Base-by-base conservation (phyloP, 139 green algal genomes). In the Chlorella sp. region DNA sequence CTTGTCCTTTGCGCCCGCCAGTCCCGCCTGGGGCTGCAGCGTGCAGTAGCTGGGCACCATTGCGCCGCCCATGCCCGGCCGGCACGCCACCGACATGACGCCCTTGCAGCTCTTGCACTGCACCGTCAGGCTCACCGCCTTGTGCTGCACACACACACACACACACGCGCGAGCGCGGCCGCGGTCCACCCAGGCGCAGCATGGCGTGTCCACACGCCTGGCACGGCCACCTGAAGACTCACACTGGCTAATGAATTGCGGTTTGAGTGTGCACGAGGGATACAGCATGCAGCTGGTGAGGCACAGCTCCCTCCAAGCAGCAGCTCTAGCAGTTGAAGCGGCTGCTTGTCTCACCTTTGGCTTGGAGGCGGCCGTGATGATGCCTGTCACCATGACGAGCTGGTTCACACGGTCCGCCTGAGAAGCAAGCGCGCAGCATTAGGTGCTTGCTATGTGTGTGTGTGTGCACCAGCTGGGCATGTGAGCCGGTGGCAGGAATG, bases 301-400 rank as follows among this genome's bases (percentile, higher is more conserved):
- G n/a, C n/a, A n/a, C n/a, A n/a, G n/a, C n/a, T n/a, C n/a, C n/a
- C n/a, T n/a, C 14, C 49, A 59, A 59, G 49, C 49, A 59, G 49
- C 49, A 59, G 49, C 49, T 59, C 17, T 59, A 59, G 49, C 35
- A 63, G 20, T 22, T 20, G 10, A 31, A 76, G 36, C 26, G n/a
- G n/a, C n/a, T n/a, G n/a, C n/a, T n/a, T n/a, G 42, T 23, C 71
- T 26, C 36, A 89, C 84, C 85, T 90, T 97, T 34, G 92, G 88
- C 50, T 90, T 93, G 3, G 88, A 88, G 5, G 95, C 86, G 1
- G 90, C 83, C 1, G 94, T 98, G 51, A 99, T 86, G 78, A 99
- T 99, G 67, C 95, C 95, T 17, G 89, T 90, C 6, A 99, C 83
- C 83, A 95, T 93, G 34, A 99, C 93, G 62, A 99, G 86, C 75